Base-by-base conservation (phyloP, 345 rosid genomes). In the Populus nigra region DNA sequence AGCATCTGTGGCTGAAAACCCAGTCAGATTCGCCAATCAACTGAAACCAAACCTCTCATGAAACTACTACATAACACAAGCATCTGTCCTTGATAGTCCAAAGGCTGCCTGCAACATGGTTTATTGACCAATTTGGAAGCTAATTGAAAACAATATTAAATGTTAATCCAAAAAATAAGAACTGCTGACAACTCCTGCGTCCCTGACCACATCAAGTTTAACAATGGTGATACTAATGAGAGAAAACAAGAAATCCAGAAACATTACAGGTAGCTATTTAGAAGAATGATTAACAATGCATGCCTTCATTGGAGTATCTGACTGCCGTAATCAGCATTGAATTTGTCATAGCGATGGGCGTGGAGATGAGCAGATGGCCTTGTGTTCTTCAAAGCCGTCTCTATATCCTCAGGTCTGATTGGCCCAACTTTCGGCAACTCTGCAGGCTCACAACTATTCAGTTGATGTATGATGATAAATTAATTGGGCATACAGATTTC, bases 311-410 rank as follows among this genome's bases (percentile, higher is more conserved):
- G 85, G 53, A 91, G 88, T 73, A 93, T 89, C 41, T 96, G 98
- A 83, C 99, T 93, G 43, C 99, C 98, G 77, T 96, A 92, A 75
- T 96, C 98, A 3, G 81, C 88, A 78, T 93, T 96, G 76, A 96
- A 96, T 88, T 92, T 93, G 53, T 91, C 96, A 4, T 93, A 93
- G 49, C 90, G 92, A 72, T 92, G 94, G 27, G 94, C 91, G 43
- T 90, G 91, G 41, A 96, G 94, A 87, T 93, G 98, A 68, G 99
- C 99, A 0, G 96, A 93, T 18, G 98, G 99, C 80, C 98, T 89
- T 5, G 99, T 93, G 84, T 93, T 92, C 83, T 83, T 91, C 87
- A 93, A 77, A 71, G 98, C 97, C 33, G 80, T 67, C 71, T 93
- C 93, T 62, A 96, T 86, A 76, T 96, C 99, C 68, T 82, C 88